phyloP scores from a whole-genome alignment of 2,329 filamentous ascomycete genomes.

The Botryotinia calthae region DNA sequence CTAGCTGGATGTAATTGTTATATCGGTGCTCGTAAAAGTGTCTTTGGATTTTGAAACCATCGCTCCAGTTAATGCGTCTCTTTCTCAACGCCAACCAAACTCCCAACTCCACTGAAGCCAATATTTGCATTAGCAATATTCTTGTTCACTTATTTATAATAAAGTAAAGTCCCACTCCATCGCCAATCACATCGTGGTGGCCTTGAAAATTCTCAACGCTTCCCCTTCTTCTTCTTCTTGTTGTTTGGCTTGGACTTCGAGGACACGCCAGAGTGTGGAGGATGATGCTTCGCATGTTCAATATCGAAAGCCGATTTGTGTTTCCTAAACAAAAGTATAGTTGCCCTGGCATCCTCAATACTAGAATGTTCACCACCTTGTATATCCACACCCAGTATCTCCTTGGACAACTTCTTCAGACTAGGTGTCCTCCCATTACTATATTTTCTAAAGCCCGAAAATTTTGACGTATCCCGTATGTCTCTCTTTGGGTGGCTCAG shows the following conservation, averaged over 20 bases:
- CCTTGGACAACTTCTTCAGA: constrained; percentile 55
- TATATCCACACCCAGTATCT: constrained; percentile 60
- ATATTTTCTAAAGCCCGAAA: constrained; percentile 70
- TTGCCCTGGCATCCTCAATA: constrained; percentile 77
- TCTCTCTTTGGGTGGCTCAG: constrained; percentile 76
- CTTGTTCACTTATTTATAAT: neutral
- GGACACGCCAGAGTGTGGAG: constrained; percentile 39
- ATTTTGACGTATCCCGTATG: constrained; percentile 80
- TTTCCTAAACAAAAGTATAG: constrained; percentile 83
- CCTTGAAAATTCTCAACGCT: constrained; percentile 23
- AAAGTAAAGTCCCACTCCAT: no score
- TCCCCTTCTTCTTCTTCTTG: constrained; percentile 44
- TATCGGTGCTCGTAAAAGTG: neutral
- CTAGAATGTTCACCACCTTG: constrained; percentile 64
- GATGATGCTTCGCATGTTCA: constrained; percentile 68
- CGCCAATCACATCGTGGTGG: neutral
- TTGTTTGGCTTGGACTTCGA: constrained; percentile 26
- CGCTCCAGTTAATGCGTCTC: neutral
- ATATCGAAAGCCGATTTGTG: constrained; percentile 84
- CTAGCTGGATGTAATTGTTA: neutral
- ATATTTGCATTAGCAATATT: neutral
- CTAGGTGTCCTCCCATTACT: constrained; percentile 66
- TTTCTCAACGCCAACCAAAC: constrained; percentile 2
- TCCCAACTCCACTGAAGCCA: neutral
- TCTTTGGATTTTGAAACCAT: neutral